These are phyloP conservation scores for Candida khao-thaluensis DNA, from an alignment of 805 yeast species.

Conservation along the genomic window DNA sequence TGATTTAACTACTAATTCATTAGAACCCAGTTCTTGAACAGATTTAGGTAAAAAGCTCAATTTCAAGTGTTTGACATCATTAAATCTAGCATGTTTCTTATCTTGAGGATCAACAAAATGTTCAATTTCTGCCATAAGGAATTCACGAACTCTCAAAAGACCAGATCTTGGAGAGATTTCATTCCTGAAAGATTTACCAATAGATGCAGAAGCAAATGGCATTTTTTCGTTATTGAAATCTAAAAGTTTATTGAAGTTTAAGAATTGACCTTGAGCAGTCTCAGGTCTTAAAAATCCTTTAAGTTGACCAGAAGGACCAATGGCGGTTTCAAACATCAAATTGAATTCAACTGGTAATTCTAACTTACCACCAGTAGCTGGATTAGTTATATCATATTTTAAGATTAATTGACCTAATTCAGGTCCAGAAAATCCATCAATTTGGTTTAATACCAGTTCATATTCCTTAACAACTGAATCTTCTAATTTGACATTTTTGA, in stretches of 20 bases:
- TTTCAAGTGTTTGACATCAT: conserved; percentile 68
- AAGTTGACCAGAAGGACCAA: conserved; percentile 96
- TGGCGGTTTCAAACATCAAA: conserved; percentile 98
- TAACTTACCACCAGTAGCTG: conserved; percentile 80
- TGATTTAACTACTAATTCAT: conserved; percentile 59
- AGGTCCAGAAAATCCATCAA: conserved; percentile 93
- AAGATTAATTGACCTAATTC: conserved; percentile 86
- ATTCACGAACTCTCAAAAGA: conserved; percentile 95
- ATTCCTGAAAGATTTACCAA: conserved; percentile 98
- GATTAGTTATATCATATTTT: conserved; percentile 84
- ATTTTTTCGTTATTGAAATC: conserved; percentile 94
- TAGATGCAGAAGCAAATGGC: conserved; percentile 99
- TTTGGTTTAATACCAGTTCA: conserved; percentile 83
- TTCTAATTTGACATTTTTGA: conserved; percentile 81
- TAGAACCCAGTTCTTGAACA: conserved; percentile 83
- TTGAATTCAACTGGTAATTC: conserved; percentile 94
- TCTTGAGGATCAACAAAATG: conserved; percentile 94
- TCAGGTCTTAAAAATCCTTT: conserved; percentile 97
- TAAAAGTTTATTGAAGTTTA: conserved; percentile 88
- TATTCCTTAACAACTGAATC: conserved; percentile 78
- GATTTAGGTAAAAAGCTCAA: conserved; percentile 81
- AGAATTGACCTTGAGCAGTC: conserved; percentile 99
- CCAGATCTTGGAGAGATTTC: conserved; percentile 99
- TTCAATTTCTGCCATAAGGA: conserved; percentile 98
- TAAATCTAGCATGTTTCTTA: conserved; percentile 79